Evolutionary conservation across 257 asterid species (phyloP), one percentile per base, ranked within the genome.

Genomic region (Scutellaria galericulata): DNA sequence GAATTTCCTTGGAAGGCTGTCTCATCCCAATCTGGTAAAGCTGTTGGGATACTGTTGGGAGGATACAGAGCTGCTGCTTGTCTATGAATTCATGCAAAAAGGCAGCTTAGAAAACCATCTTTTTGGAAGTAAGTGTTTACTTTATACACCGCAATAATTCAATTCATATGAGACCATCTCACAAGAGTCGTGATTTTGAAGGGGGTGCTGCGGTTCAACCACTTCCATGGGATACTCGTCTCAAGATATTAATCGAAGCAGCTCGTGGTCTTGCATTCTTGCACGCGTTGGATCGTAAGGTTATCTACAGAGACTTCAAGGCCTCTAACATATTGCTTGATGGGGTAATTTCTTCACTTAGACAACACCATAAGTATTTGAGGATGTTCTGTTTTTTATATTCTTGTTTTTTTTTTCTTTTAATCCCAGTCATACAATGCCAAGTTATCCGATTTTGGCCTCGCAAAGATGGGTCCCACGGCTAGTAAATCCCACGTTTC

Each of bases 81-180:
- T 91, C 66, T 91, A 91, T 66, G 96, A 91, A 54, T 91, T 86
- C 80, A 88, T 91, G 95, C 91, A 86, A 31, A 91, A 89, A 67
- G 97, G 97, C 59, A 91, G 96, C 93, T 75, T 91, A 60, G 97
- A 91, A 84, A 89, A 92, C 80, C 98, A 92, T 80, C 96, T 92
- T 8, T 90, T 92, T 55, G 94, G 96, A 77, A 90, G 98, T 90
- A 82, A 82, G 93, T 31, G 27, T 24, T 24, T 24, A 3, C 4
- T 31, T 31, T 31, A 31, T 31, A 31, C 5, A 31, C 2, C 5
- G 0, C 5, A 31, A 2, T 31, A 31, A 31, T 31, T 24, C 27
- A 31, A 31, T 0, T 31, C 5, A 4, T 31, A 4, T 31, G 37
- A 31, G 5, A 31, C 37, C 4, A 4, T 31, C 37, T 31, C 37